Conservation (phyloP, 192 early-diverging fungal species). For the Rhizophagus prolifer region DNA sequence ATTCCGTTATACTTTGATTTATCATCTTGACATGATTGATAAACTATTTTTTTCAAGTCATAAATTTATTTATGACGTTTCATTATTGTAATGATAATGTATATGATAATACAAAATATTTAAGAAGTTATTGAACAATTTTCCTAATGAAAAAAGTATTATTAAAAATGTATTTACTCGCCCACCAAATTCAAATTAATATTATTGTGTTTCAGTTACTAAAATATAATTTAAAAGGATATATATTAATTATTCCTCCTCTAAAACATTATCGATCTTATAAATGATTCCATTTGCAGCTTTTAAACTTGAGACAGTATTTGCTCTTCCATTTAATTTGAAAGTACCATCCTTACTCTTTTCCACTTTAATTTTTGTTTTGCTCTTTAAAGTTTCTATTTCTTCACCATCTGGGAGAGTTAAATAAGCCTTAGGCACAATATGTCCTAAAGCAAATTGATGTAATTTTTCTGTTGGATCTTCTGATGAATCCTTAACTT, state of each 20-base stretch:
- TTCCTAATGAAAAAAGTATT: no score
- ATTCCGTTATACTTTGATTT: no score
- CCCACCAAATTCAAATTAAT: no score
- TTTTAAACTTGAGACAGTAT: neutral
- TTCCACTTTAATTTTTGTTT: neutral
- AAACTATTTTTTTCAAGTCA: no score
- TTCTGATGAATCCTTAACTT: neutral
- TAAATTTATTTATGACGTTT: no score
- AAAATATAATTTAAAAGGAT: no score
- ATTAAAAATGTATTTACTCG: no score
- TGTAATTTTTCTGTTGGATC: slow-evolving; percentile 10
- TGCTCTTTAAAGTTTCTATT: neutral
- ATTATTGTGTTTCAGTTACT: no score
- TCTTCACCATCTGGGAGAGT: neutral
- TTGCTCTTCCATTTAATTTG: slow-evolving; percentile 19
- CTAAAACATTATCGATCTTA: slow-evolving; percentile 19
- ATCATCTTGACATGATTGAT: no score
- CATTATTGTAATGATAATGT: no score
- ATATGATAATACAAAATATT: no score
- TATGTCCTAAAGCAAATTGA: slow-evolving; percentile 19
- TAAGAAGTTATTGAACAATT: no score
- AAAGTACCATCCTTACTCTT: neutral
- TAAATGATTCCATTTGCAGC: slow-evolving; percentile 21
- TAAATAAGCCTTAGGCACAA: neutral
- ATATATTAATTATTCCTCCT: neutral